Conservation (phyloP, 2,329 filamentous ascomycete species). For the Talaromyces albobiverticillius region DNA sequence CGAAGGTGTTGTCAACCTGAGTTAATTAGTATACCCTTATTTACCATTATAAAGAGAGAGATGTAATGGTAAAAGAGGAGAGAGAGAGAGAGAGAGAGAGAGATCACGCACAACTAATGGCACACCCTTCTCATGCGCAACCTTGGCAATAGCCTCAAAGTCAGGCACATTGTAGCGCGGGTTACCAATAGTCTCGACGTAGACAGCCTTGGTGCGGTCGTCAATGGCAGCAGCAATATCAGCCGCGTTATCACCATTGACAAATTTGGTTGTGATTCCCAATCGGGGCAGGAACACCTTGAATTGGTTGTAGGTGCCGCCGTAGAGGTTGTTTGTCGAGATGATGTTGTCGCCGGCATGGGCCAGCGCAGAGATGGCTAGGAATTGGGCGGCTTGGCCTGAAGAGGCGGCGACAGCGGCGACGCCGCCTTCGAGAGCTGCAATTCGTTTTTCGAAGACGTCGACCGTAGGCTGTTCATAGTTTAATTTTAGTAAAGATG, state of each 20-base stretch:
- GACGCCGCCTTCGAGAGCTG: slow-evolving; percentile 89
- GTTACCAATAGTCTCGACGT: slow-evolving; percentile 90
- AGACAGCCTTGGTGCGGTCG: slow-evolving; percentile 89
- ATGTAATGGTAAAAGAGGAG: not conserved
- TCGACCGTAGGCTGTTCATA: slow-evolving; percentile 76
- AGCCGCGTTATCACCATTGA: slow-evolving; percentile 73
- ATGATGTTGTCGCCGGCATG: slow-evolving; percentile 90
- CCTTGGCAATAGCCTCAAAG: slow-evolving; percentile 78
- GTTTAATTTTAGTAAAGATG: slow-evolving; percentile 2
- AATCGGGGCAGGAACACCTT: slow-evolving; percentile 87
- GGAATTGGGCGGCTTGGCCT: slow-evolving; percentile 89
- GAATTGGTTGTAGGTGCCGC: slow-evolving; percentile 95
- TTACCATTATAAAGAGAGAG: not conserved
- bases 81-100: not conserved
- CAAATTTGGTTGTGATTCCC: slow-evolving; percentile 84
- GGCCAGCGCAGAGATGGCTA: slow-evolving; percentile 80
- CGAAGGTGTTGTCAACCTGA: slow-evolving; percentile 90
- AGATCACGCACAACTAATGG: slow-evolving; percentile 59
- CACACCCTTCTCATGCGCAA: slow-evolving; percentile 69
- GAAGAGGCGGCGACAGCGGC: slow-evolving; percentile 82
- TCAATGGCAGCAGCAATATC: slow-evolving; percentile 82
- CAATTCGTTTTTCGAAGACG: slow-evolving; percentile 93
- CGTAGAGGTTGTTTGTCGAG: slow-evolving; percentile 85
- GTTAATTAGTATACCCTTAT: slow-evolving; percentile 3
- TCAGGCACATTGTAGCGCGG: slow-evolving; percentile 91